Percentiles rank a stretch among this genome's conserved stretches.
Evolutionary conservation across 768 basidiomycete genomes (phyloP).

Genomic region (Stropharia rugosoannulata): DNA sequence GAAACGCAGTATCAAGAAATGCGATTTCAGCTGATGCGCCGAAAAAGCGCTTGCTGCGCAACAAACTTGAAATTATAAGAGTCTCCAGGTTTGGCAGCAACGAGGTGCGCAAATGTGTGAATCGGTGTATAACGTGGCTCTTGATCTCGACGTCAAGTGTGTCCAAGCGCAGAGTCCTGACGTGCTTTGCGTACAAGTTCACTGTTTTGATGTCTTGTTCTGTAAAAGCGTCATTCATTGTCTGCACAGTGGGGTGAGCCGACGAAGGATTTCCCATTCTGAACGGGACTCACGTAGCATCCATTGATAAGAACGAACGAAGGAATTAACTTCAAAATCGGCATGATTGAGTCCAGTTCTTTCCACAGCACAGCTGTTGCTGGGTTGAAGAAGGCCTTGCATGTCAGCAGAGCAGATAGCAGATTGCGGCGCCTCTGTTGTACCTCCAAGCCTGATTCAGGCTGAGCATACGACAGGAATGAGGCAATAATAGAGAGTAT

Average conservation of each 20-base stretch:
- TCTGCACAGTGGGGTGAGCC: not conserved
- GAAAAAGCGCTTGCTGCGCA: not conserved
- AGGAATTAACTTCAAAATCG: not conserved
- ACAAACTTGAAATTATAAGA: not conserved
- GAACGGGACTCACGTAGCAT: not conserved
- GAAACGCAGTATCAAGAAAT: not conserved
- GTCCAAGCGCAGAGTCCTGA: not conserved
- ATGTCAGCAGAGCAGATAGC: conserved; percentile 1
- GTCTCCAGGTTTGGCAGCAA: not conserved
- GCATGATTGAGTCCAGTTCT: conserved; percentile 1
- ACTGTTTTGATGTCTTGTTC: not conserved
- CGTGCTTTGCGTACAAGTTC: not conserved
- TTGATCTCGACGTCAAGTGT: not conserved
- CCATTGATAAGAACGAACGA: not conserved
- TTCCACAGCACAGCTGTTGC: conserved; percentile 9
- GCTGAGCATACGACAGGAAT: not conserved
- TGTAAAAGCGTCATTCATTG: not conserved
- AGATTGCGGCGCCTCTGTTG: not conserved
- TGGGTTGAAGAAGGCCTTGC: conserved; percentile 5
- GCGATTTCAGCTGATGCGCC: too few relatives aligned
- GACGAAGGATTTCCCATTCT: not conserved
- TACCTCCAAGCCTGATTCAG: not conserved
- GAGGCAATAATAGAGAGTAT: not conserved
- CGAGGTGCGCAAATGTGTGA: not conserved
- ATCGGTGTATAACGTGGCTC: not conserved